Percentiles rank a stretch among this genome's conserved stretches.
Evolutionary conservation across 345 rosid species (phyloP).

Genomic region (Garcia nutans): DNA sequence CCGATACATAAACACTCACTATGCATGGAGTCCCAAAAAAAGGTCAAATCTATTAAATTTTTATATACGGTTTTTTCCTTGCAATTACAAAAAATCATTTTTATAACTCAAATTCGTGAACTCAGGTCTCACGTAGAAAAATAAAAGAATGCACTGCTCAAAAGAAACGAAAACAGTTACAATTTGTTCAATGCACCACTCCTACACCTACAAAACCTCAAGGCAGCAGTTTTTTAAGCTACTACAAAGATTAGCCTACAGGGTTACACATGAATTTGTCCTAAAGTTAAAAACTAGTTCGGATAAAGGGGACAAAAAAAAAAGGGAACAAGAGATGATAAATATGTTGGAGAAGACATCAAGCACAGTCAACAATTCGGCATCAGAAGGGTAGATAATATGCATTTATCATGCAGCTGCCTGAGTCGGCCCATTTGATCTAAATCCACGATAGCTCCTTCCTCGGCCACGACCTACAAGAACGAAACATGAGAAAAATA

Average conservation of each 20-base stretch:
- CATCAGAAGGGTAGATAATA: conserved; percentile 6
- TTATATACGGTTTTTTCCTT: no score
- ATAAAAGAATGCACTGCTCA: conserved; percentile 55
- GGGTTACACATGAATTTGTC: conserved; percentile 23
- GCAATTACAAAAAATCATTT: no score
- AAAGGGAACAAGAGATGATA: conserved; percentile 29
- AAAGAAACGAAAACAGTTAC: conserved; percentile 26
- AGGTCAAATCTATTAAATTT: no score
- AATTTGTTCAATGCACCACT: conserved; percentile 36
- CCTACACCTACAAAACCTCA: conserved; percentile 31
- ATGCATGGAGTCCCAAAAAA: no score
- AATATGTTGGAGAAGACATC: conserved; percentile 28
- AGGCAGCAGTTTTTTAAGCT: conserved; percentile 12
- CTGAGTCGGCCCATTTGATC: conserved; percentile 56
- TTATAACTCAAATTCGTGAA: no score
- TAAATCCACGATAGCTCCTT: conserved; percentile 52
- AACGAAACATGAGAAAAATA: not conserved
- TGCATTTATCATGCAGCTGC: conserved; percentile 46
- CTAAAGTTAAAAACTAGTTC: conserved; percentile 23
- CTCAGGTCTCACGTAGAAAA: no score
- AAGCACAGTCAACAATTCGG: conserved; percentile 1
- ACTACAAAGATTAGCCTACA: conserved; percentile 25
- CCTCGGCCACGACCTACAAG: conserved; percentile 26
- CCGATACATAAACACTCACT: no score
- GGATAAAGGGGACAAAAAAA: not conserved